phyloP scores from a whole-genome alignment of 768 basidiomycete genomes.

The Phanerochaete sordida region DNA sequence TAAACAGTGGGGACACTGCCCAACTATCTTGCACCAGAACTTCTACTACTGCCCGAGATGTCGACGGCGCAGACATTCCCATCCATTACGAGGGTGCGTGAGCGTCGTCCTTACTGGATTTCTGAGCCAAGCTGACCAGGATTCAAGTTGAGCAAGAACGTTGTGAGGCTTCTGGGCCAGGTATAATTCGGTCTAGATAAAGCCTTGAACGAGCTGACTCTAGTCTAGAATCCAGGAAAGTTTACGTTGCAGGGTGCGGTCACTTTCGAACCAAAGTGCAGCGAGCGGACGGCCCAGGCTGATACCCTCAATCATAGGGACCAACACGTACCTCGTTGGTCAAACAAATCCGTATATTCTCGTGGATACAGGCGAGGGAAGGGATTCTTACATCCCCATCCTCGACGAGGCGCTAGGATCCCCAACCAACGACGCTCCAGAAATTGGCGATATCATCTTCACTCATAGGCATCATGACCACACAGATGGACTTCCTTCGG shows the following conservation, averaged over 20 bases:
- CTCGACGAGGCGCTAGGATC: slow-evolving; percentile 60
- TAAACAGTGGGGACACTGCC: not conserved
- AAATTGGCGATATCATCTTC: slow-evolving; percentile 85
- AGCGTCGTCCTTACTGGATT: not conserved
- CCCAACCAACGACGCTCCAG: slow-evolving; percentile 36
- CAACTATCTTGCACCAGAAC: not conserved
- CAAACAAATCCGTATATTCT: slow-evolving; percentile 67
- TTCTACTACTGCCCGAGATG: not conserved
- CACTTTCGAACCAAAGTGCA: not conserved
- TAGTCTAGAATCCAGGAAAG: slow-evolving; percentile 74
- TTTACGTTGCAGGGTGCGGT: slow-evolving; percentile 78
- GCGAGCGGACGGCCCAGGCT: not conserved
- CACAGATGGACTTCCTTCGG: slow-evolving; percentile 66
- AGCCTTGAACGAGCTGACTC: not conserved
- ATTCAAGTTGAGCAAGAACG: slow-evolving; percentile 67
- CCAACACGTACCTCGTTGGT: slow-evolving; percentile 87
- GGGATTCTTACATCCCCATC: slow-evolving; percentile 59
- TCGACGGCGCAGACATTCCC: not conserved
- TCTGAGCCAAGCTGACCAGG: not conserved
- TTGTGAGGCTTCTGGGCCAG: slow-evolving; percentile 74
- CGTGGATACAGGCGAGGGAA: slow-evolving; percentile 81
- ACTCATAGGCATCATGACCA: slow-evolving; percentile 94
- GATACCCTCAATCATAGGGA: slow-evolving; percentile 46
- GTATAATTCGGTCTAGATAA: slow-evolving; percentile 32
- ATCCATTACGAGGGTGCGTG: not conserved